Evolutionary conservation across 768 basidiomycete genomes (phyloP), one percentile per base, ranked within the genome.

Genomic region (Lentinula sp.): DNA sequence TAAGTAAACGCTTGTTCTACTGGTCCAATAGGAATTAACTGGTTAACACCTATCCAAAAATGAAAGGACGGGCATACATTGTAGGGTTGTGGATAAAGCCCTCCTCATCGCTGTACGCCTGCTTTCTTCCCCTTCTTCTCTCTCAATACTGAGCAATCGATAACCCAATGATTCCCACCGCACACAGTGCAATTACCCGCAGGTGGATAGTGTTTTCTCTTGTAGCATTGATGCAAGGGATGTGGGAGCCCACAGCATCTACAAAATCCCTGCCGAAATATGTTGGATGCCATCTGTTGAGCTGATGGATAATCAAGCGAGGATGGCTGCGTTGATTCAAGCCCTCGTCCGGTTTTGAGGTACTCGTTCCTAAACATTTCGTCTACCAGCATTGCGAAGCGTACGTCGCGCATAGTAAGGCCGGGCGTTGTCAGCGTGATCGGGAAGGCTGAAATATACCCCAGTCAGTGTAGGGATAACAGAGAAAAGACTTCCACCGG

Each of bases 381-480:
- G 37, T 55, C 54, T 15, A 55, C 39, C 6, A 55, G 39, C 54
- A 55, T 55, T 16, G 54, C 54, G n/a, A 55, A 55, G 20, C 54
- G 54, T 18, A 55, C 39, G 37, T 55, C 54, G 33, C 54, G 54
- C 2, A 55, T 41, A 3, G 54, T 55, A 20, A 55, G 54, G n/a
- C 54, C 54, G 16, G 54, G 54, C 9, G 41, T 37, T 8, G 37
- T 55, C 12, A 41, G 33, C 6, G 39, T 23, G n/a, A 10, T 37
- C 7, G 54, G 36, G 13, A 55, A 55, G 5, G 54, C 54, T 55
- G 20, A 12, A 36, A 33, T 50, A 16, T 28, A 28, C 9, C 3
- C 12, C 49, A 32, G 6, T 50, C 4, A 53, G 52, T 33, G 18
- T 23, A 33, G 15, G 10, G 50, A 35, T 5, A 20, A 37, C n/a